Evolutionary conservation across 2,329 filamentous ascomycete species (phyloP).

Genomic region (Trichoderma lentiforme): DNA sequence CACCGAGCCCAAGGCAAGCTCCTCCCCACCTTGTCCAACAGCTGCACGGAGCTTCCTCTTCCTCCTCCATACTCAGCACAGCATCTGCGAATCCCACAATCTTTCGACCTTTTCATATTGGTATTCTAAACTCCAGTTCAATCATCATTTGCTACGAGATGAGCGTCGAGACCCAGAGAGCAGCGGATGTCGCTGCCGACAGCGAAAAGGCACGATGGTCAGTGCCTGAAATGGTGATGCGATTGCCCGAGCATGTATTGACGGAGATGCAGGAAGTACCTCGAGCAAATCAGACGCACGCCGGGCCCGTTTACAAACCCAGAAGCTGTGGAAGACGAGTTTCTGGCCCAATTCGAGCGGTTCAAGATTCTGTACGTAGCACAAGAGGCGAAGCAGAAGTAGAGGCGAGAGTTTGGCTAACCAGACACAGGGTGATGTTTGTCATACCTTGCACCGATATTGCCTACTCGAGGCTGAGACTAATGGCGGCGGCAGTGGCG

Average conservation of each 20-base stretch:
- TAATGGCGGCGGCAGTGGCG: conserved; percentile 59
- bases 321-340: conserved; percentile 50
- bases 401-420: conserved; percentile 12
- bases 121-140: too few species aligned
- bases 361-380: conserved; percentile 70
- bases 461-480: not conserved
- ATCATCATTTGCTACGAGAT: conserved; percentile 21
- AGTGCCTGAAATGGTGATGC: conserved; percentile 14
- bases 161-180: conserved; percentile 25
- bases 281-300: conserved; percentile 75
- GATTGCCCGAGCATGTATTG: conserved; percentile 14
- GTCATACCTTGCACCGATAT: conserved; percentile 27
- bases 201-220: conserved; percentile 37
- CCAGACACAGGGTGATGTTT: conserved; percentile 47
- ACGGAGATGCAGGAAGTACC: conserved; percentile 63
- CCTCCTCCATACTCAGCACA: not conserved
- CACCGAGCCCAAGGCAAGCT: not conserved
- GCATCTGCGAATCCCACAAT: not conserved
- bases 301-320: conserved; percentile 78
- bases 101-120: not conserved
- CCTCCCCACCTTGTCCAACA: conserved; percentile 2
- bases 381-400: not conserved
- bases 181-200: conserved; percentile 12
- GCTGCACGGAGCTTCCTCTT: conserved; percentile 3
- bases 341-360: conserved; percentile 56